Percentiles rank a stretch among this genome's conserved stretches.
Conservation (phyloP, 179 eudicot species). For the Beta lomatogona region DNA sequence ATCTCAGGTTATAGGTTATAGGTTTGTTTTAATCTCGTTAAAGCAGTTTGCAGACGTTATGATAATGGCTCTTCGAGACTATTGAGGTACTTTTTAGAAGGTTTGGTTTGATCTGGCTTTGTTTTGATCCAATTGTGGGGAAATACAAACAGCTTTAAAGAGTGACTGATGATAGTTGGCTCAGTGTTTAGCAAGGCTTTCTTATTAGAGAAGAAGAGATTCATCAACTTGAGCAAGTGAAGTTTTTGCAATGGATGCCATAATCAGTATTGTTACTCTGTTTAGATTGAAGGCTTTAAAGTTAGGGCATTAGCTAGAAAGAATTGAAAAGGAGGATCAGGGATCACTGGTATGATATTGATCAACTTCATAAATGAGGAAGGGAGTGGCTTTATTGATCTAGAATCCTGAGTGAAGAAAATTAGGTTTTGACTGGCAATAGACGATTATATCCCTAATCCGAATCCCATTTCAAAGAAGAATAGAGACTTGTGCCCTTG, state of each 20-base stretch:
- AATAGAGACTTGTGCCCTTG: not conserved
- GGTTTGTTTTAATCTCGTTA: not conserved
- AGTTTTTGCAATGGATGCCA: not conserved
- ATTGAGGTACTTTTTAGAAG: not conserved
- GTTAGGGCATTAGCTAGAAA: not conserved
- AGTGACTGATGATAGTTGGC: not conserved
- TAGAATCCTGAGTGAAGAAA: not conserved
- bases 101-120: not conserved
- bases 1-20: not conserved
- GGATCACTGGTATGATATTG: not conserved
- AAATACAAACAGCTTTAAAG: not conserved
- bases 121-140: not conserved
- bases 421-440: not conserved
- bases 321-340: not conserved
- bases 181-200: not conserved
- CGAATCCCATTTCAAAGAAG: no score
- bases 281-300: not conserved
- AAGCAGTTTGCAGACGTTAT: not conserved
- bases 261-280: not conserved
- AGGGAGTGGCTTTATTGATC: not conserved
- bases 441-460: not conserved
- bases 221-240: not conserved
- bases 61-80: not conserved
- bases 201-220: not conserved
- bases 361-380: not conserved